Evolutionary conservation across 2,329 filamentous ascomycete genomes (phyloP).

Genomic region (Cytospora chrysosperma): DNA sequence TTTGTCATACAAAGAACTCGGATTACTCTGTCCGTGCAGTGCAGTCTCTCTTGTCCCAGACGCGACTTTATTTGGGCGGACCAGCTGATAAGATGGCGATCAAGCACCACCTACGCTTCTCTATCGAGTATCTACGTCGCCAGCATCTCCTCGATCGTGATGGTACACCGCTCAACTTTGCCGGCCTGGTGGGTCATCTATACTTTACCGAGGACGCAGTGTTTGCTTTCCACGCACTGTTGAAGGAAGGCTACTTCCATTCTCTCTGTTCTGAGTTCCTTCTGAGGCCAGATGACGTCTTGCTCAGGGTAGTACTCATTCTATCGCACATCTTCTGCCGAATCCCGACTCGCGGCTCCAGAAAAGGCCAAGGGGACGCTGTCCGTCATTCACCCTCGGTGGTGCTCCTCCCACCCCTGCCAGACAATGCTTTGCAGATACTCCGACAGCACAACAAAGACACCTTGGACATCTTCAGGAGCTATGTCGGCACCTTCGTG

Average conservation of each 20-base stretch:
- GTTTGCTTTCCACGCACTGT: conserved; percentile 73
- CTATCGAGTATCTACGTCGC: conserved; percentile 73
- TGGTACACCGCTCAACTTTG: conserved; percentile 70
- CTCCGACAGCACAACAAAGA: conserved; percentile 63
- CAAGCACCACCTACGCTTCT: conserved; percentile 75
- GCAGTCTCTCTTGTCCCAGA: conserved; percentile 67
- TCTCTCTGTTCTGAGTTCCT: conserved; percentile 58
- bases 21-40: conserved; percentile 61
- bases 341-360: conserved; percentile 44
- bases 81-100: conserved; percentile 66
- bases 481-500: conserved; percentile 69
- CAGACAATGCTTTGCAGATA: conserved; percentile 53
- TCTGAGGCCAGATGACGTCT: conserved; percentile 46
- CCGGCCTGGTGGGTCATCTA: conserved; percentile 67
- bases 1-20: conserved; percentile 64
- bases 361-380: conserved; percentile 45
- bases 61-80: conserved; percentile 68
- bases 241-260: conserved; percentile 69
- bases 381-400: conserved; percentile 60
- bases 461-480: conserved; percentile 64
- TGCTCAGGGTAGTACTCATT: conserved; percentile 64
- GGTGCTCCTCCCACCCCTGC: conserved; percentile 64
- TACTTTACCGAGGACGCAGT: conserved; percentile 75
- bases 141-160: conserved; percentile 61
- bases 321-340: conserved; percentile 71